These are phyloP conservation scores for Papiliotrema terrestris DNA, from an alignment of 1,284 basidiomycete genomes.

Conservation along the genomic window DNA sequence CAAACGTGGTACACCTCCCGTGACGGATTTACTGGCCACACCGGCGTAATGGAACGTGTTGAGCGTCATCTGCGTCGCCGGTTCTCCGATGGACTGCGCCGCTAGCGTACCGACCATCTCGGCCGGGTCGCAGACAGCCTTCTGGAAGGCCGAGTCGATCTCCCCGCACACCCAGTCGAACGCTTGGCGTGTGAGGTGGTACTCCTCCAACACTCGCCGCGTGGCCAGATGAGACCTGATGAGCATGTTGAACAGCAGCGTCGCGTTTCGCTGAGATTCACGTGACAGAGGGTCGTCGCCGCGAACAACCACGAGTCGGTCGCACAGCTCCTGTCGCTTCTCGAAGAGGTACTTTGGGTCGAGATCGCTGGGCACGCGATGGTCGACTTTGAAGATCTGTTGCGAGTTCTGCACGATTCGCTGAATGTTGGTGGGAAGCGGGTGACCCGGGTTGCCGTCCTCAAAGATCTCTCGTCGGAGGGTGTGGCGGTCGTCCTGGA, in stretches of 20 bases:
- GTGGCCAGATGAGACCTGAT: conserved; percentile 81
- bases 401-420: conserved; percentile 94
- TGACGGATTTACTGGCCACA: conserved; percentile 97
- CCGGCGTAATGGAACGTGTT: conserved; percentile 98
- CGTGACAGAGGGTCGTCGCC: conserved; percentile 71
- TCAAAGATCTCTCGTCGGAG: conserved; percentile 84
- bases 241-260: conserved; percentile 88
- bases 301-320: conserved; percentile 76
- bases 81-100: conserved; percentile 98
- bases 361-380: conserved; percentile 86
- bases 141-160: conserved; percentile 91
- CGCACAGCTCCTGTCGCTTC: conserved; percentile 65
- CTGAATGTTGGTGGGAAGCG: conserved; percentile 87
- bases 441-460: conserved; percentile 65
- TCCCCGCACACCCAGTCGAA: conserved; percentile 98
- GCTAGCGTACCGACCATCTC: conserved; percentile 99
- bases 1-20: conserved; percentile 93
- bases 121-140: conserved; percentile 84
- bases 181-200: conserved; percentile 81
- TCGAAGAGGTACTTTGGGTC: conserved; percentile 84
- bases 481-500: conserved; percentile 69
- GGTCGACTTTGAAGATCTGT: conserved; percentile 97
- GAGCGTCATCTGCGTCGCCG: conserved; percentile 97
- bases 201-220: conserved; percentile 77
- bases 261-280: conserved; percentile 85